phyloP scores from a whole-genome alignment of 1,284 basidiomycete genomes.

The Farysia itapuensis region DNA sequence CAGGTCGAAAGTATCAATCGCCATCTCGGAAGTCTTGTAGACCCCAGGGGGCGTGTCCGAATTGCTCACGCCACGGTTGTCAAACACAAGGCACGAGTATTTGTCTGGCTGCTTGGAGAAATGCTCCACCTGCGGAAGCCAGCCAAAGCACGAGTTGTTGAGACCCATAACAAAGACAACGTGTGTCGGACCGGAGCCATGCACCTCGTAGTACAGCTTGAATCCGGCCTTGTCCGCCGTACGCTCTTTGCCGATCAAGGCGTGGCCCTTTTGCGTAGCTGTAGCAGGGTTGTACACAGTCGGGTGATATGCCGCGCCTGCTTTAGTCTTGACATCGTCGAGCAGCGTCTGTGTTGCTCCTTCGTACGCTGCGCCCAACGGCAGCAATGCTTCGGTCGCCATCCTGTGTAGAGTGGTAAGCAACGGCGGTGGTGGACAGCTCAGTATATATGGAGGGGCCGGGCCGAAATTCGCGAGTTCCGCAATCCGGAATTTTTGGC shows the following conservation, averaged over 20 bases:
- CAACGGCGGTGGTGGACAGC: too few relatives aligned
- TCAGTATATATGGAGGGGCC: too few relatives aligned
- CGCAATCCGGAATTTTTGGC: too few relatives aligned
- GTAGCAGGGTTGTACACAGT: conserved; percentile 54
- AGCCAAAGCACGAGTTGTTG: conserved; percentile 59
- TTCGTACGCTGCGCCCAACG: conserved; percentile 49
- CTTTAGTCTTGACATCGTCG: conserved; percentile 17
- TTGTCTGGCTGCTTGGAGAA: conserved; percentile 42
- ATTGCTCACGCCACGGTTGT: conserved; percentile 83
- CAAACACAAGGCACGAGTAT: conserved; percentile 74
- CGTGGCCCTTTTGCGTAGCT: conserved; percentile 18
- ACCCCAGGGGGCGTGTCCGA: conserved; percentile 67
- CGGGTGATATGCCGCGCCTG: conserved; percentile 37
- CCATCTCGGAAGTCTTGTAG: conserved; percentile 71
- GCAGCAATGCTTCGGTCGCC: conserved; percentile 32
- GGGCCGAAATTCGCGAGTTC: too few relatives aligned
- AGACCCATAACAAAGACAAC: conserved; percentile 59
- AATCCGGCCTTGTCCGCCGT: conserved; percentile 29
- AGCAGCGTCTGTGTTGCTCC: conserved; percentile 42
- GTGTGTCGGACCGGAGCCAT: conserved; percentile 47
- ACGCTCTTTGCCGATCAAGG: conserved; percentile 23
- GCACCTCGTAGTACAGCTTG: conserved; percentile 58
- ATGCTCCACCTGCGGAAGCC: conserved; percentile 60
- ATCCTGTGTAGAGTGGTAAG: conserved; percentile 1
- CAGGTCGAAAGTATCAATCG: conserved; percentile 72